Evolutionary conservation across 1,139 yeast species (phyloP).

Genomic region (Dujonia santamariae): DNA sequence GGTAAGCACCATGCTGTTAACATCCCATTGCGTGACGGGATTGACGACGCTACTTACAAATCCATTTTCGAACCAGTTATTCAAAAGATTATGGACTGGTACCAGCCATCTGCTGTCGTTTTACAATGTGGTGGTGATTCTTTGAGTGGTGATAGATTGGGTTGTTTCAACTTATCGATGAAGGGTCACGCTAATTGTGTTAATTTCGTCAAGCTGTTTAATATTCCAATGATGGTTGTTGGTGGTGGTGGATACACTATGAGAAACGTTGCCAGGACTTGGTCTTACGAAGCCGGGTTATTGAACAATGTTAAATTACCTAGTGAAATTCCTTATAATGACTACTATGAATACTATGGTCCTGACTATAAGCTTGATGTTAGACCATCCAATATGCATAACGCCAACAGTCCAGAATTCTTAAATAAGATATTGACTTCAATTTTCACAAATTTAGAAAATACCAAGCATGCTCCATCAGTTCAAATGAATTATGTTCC

Average conservation of each 20-base stretch:
- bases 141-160: constrained; percentile 84
- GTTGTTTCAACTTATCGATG: constrained; percentile 90
- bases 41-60: constrained; percentile 84
- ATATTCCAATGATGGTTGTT: constrained; percentile 83
- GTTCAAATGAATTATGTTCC: constrained; percentile 94
- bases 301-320: constrained; percentile 77
- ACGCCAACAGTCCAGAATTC: constrained; percentile 92
- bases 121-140: constrained; percentile 95
- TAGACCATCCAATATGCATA: constrained; percentile 93
- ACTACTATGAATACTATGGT: constrained; percentile 94
- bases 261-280: constrained; percentile 93
- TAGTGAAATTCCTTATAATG: constrained; percentile 88
- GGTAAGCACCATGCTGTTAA: constrained; percentile 87
- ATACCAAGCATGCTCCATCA: constrained; percentile 92
- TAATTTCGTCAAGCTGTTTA: constrained; percentile 80
- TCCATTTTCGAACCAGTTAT: constrained; percentile 86
- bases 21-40: constrained; percentile 89
- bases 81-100: constrained; percentile 82
- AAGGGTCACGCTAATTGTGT: constrained; percentile 96
- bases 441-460: constrained; percentile 74
- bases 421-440: constrained; percentile 79
- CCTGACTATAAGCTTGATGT: constrained; percentile 94
- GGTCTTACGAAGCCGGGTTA: constrained; percentile 94
- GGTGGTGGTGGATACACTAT: constrained; percentile 99
- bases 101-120: constrained; percentile 89